Conservation (phyloP, 768 basidiomycete genomes). For the Neoboletus subvelutipes region DNA sequence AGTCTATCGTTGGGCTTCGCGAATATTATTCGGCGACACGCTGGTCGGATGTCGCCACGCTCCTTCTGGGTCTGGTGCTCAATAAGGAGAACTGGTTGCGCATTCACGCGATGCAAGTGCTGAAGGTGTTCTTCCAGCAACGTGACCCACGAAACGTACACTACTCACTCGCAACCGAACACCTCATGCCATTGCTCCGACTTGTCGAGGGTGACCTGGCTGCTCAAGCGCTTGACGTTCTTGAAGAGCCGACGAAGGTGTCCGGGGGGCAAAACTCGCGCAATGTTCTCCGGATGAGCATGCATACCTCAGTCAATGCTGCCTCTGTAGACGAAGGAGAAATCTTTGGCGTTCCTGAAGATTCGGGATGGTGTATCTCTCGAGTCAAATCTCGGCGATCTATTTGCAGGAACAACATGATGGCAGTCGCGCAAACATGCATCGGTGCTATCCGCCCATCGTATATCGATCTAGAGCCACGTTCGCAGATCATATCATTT, state of each 20-base stretch:
- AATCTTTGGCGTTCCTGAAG: constrained; percentile 78
- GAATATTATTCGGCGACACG: constrained; percentile 77
- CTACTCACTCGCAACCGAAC: constrained; percentile 75
- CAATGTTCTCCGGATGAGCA: constrained; percentile 90
- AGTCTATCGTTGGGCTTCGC: constrained; percentile 80
- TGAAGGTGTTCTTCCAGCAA: constrained; percentile 87
- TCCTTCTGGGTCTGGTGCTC: constrained; percentile 83
- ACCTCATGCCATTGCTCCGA: constrained; percentile 87
- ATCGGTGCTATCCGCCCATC: constrained; percentile 68
- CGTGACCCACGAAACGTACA: constrained; percentile 74
- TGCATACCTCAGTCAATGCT: constrained; percentile 55
- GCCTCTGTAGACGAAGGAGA: constrained; percentile 57
- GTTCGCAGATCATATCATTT: constrained; percentile 35
- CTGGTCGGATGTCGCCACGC: constrained; percentile 79
- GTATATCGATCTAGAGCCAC: constrained; percentile 71
- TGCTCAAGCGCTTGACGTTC: constrained; percentile 83
- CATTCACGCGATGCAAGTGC: constrained; percentile 79
- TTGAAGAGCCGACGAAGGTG: constrained; percentile 86
- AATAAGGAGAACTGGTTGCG: constrained; percentile 82
- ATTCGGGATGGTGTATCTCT: constrained; percentile 86
- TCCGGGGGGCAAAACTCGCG: constrained; percentile 75
- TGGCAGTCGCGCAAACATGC: constrained; percentile 85
- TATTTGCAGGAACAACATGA: constrained; percentile 71
- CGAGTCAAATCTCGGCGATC: constrained; percentile 59
- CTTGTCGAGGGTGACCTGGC: constrained; percentile 88